phyloP scores from a whole-genome alignment of 2,329 filamentous ascomycete species.

The Lithohypha guttulata region DNA sequence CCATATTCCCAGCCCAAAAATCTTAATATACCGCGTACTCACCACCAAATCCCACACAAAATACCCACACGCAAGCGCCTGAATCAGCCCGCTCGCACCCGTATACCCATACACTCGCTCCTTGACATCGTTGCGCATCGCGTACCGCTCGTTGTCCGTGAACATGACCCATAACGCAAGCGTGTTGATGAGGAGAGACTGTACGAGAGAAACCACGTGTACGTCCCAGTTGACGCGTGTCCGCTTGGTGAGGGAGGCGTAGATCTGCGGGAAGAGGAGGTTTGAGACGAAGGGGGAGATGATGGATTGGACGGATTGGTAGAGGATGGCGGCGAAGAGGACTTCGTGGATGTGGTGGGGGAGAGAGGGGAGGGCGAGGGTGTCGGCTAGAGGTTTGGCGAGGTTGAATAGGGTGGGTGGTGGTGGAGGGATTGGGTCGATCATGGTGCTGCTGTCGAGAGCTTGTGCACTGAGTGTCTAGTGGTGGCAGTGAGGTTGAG shows the following conservation, averaged over 20 bases:
- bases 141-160: conserved; percentile 44
- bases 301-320: conserved; percentile 44
- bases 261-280: conserved; percentile 44
- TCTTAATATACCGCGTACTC: conserved; percentile 42
- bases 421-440: conserved; percentile 36
- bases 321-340: conserved; percentile 44
- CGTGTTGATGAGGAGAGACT: conserved; percentile 46
- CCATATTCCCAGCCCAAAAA: conserved; percentile 52
- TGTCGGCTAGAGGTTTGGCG: conserved; percentile 40
- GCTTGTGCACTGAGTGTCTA: too few relatives aligned
- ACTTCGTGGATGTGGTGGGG: conserved; percentile 53
- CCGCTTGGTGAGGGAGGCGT: conserved; percentile 42
- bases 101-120: conserved; percentile 53
- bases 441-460: conserved; percentile 30
- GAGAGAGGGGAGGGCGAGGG: conserved; percentile 44
- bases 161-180: conserved; percentile 49
- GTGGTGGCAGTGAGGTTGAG: too few relatives aligned
- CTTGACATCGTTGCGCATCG: conserved; percentile 36
- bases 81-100: conserved; percentile 46
- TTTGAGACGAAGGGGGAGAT: conserved; percentile 46
- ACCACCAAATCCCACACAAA: conserved; percentile 54
- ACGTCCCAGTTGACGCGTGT: conserved; percentile 57
- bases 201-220: conserved; percentile 52
- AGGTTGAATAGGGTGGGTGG: conserved; percentile 41
- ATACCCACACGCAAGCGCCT: conserved; percentile 52